Percentiles rank a stretch among this genome's conserved stretches.
phyloP scores from a whole-genome alignment of 2,329 filamentous ascomycete genomes.

The Aspergillus quadricinctus region DNA sequence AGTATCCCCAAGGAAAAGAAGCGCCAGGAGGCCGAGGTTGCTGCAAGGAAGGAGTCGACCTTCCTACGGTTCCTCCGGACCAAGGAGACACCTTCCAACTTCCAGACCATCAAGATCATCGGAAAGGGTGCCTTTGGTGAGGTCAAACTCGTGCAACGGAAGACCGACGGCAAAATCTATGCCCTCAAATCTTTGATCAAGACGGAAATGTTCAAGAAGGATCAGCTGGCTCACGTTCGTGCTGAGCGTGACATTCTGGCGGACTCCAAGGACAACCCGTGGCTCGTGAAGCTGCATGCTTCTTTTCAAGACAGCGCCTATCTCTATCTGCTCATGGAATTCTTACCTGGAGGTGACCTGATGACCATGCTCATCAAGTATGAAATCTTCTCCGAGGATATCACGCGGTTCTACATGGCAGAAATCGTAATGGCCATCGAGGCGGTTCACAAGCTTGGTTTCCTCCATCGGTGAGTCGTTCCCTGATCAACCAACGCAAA shows the following conservation, averaged over 20 bases:
- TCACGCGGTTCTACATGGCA: constrained; percentile 98
- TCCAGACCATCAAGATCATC: constrained; percentile 94
- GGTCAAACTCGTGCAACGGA: constrained; percentile 95
- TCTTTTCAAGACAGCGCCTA: constrained; percentile 97
- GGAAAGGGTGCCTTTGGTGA: constrained; percentile 98
- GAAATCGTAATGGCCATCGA: constrained; percentile 98
- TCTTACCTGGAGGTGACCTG: constrained; percentile 92
- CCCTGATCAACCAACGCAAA: not conserved
- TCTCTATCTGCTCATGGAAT: constrained; percentile 99
- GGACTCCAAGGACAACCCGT: constrained; percentile 93
- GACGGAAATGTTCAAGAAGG: constrained; percentile 99
- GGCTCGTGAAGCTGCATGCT: constrained; percentile 97
- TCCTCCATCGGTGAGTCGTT: constrained; percentile 82
- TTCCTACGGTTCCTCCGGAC: constrained; percentile 93
- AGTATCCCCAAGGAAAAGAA: constrained; percentile 71
- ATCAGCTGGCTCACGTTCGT: constrained; percentile 94
- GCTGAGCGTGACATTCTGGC: constrained; percentile 96
- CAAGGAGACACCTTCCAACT: constrained; percentile 90
- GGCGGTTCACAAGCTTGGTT: constrained; percentile 94
- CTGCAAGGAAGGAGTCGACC: constrained; percentile 82
- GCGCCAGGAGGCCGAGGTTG: constrained; percentile 77
- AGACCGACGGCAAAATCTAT: constrained; percentile 93
- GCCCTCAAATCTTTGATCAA: constrained; percentile 98
- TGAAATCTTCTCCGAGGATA: constrained; percentile 98
- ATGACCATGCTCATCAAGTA: constrained; percentile 99